Evolutionary conservation across 169 alveolate genomes (phyloP), one percentile per base, ranked within the genome.

Genomic region (Cryptosporidium parvum): DNA sequence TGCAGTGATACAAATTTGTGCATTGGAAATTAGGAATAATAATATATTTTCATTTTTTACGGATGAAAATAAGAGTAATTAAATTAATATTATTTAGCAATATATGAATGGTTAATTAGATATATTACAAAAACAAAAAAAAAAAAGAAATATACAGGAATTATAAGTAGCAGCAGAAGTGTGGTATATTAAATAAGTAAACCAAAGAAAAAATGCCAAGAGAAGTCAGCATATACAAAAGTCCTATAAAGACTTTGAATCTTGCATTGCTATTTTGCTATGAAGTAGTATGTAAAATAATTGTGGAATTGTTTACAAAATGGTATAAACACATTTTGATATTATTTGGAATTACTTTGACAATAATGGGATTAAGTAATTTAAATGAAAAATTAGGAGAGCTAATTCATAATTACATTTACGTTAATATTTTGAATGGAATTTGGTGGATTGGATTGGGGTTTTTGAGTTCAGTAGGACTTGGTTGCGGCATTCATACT

Each of bases 401-500:
- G n/a, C 3, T 75, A n/a, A 71, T 71, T 71, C 59, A 75, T n/a
- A 31, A 59, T 8, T 53, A 62, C 35, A 68, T 70, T 58, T 92
- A 86, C 33, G 44, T 68, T 44, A 92, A 53, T 85, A 75, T 70
- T 52, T 67, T 86, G 68, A 85, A 75, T 92, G 67, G 87, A 45
- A 86, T 67, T 42, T 93, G 96, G 96, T 94, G 96, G 96, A 62
- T 93, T 29, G 91, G 93, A 5, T 84, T 94, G 31, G 96, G 96
- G 18, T 80, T 94, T 53, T 73, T 93, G 45, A 87, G 94, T 59
- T 91, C 95, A 35, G 86, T 94, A 37, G 96, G 96, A 1, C 91
- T 94, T 52, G 96, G 96, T 35, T 91, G 94, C 69, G 96, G 96
- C 45, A 92, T 94, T 93, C 96, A 94, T 61, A 91, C 95, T 44